Percentiles rank a stretch among this genome's conserved stretches.
Conservation (phyloP, 1,139 yeast species). For the Debaryomycetaceae sp. region DNA sequence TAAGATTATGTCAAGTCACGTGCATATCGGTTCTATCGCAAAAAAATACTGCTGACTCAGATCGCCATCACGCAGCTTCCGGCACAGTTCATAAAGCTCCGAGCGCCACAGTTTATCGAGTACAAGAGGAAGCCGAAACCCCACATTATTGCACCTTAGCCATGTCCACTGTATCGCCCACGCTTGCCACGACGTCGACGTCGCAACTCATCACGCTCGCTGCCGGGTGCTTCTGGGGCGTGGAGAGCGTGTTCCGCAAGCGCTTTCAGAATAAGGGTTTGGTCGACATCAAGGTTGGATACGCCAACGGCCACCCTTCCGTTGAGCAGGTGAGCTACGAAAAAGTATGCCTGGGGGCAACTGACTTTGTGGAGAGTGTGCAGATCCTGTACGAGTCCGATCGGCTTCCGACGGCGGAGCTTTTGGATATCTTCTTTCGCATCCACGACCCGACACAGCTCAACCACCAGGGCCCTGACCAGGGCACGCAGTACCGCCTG, state of each 20-base stretch:
- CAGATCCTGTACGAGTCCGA: conserved; percentile 81
- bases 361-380: conserved; percentile 72
- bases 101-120: too few species aligned
- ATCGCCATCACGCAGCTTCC: too few species aligned
- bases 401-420: conserved; percentile 50
- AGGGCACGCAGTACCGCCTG: conserved; percentile 81
- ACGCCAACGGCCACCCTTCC: conserved; percentile 66
- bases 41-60: too few species aligned
- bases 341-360: conserved; percentile 69
- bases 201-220: conserved; percentile 59
- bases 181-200: conserved; percentile 30
- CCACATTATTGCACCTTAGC: conserved; percentile 1
- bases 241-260: conserved; percentile 76
- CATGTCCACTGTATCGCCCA: conserved; percentile 22
- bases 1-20: too few species aligned
- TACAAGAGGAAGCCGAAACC: too few species aligned
- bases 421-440: conserved; percentile 80
- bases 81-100: too few species aligned
- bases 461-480: conserved; percentile 73
- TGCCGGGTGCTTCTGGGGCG: conserved; percentile 96
- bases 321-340: conserved; percentile 61
- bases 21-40: too few species aligned
- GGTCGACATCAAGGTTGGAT: conserved; percentile 79
- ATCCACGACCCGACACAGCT: conserved; percentile 74
- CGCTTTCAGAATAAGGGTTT: conserved; percentile 61